Evolutionary conservation across 306 rosid species (phyloP).

Genomic region (Ammopiptanthus mongolicus): DNA sequence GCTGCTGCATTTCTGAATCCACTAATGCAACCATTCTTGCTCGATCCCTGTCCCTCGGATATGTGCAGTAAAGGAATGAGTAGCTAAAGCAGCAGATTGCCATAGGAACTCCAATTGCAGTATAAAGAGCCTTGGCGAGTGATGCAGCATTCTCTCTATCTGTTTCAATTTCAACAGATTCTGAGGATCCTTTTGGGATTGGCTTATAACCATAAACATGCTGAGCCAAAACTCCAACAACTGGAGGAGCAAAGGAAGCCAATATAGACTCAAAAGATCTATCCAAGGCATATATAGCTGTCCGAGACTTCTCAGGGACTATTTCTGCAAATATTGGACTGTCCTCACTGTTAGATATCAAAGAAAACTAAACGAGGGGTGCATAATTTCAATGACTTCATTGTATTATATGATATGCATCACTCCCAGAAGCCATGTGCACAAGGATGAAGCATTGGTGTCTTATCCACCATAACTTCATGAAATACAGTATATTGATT

Average conservation of each 20-base stretch:
- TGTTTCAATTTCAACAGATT: conserved; percentile 42
- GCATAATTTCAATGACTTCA: neutral
- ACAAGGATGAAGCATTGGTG: neutral
- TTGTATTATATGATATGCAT: neutral
- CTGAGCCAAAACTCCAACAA: conserved; percentile 79
- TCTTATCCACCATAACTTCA: neutral
- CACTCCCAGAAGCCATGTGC: neutral
- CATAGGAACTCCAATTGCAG: conserved; percentile 70
- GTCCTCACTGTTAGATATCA: conserved; percentile 25
- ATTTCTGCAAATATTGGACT: conserved; percentile 99
- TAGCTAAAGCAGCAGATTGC: conserved; percentile 54
- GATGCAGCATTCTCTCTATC: conserved; percentile 80
- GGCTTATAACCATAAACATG: conserved; percentile 64
- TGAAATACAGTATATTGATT: neutral
- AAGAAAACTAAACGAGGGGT: neutral
- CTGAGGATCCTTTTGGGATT: conserved; percentile 51
- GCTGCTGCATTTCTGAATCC: conserved; percentile 53
- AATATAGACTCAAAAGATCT: conserved; percentile 63
- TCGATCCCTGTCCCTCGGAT: conserved; percentile 78
- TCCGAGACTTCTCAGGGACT: conserved; percentile 78
- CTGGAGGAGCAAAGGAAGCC: conserved; percentile 77
- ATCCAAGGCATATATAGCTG: conserved; percentile 77
- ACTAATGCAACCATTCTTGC: conserved; percentile 53
- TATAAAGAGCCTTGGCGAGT: conserved; percentile 70
- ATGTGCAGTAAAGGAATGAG: conserved; percentile 70